Evolutionary conservation across 192 early-diverging fungal genomes (phyloP).

Genomic region (Linnemannia exigua): DNA sequence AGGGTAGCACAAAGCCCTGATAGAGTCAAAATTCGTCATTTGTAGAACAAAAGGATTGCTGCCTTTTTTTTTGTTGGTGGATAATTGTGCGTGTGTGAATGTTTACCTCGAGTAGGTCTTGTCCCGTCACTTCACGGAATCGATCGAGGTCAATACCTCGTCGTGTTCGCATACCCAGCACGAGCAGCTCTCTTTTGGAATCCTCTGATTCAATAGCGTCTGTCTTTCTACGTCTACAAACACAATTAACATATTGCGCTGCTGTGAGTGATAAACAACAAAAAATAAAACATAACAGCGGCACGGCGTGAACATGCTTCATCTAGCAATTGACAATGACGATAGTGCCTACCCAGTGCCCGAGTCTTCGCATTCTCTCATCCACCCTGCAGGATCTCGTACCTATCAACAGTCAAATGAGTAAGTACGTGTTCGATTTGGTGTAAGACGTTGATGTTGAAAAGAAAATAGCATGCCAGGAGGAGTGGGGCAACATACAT

Average conservation of each 20-base stretch:
- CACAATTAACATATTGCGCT: neutral
- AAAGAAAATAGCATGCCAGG: neutral
- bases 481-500: conserved; percentile 57
- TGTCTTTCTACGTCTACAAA: conserved; percentile 5
- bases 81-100: neutral
- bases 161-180: conserved; percentile 66
- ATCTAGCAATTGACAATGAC: neutral
- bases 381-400: conserved; percentile 67
- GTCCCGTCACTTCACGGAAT: conserved; percentile 46
- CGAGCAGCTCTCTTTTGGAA: conserved; percentile 59
- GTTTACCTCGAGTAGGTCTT: conserved; percentile 58
- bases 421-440: too few species aligned
- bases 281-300: conserved; percentile 6
- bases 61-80: neutral
- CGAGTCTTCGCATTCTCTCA: conserved; percentile 58
- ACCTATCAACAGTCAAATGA: conserved; percentile 35
- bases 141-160: conserved; percentile 52
- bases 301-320: neutral
- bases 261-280: conserved; percentile 28
- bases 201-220: neutral
- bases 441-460: neutral
- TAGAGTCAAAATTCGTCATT: conserved; percentile 16
- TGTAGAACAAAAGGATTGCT: conserved; percentile 17
- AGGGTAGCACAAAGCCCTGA: conserved; percentile 9
- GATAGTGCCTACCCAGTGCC: conserved; percentile 59